phyloP scores from a whole-genome alignment of 805 yeast species.

The Saturnispora besseyi region DNA sequence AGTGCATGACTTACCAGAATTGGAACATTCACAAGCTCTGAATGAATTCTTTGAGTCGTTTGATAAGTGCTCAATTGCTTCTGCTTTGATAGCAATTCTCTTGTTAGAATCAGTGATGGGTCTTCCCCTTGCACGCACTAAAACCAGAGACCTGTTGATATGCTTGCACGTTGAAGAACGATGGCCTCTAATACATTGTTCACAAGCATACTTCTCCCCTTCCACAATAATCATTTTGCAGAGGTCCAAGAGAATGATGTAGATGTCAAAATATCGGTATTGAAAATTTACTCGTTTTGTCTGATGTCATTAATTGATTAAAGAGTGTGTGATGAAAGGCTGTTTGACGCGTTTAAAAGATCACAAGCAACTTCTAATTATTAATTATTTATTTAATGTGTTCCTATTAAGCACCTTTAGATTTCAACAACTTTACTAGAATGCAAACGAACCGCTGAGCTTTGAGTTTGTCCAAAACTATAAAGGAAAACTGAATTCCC shows the following conservation, averaged over 20 bases:
- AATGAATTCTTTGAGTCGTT: not conserved
- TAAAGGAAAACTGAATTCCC: too few relatives aligned
- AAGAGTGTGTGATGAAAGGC: too few relatives aligned
- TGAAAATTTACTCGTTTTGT: conserved; percentile 1
- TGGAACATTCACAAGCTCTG: conserved; percentile 1
- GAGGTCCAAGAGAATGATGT: not conserved
- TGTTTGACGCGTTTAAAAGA: too few relatives aligned
- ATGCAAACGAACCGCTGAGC: too few relatives aligned
- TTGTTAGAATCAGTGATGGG: conserved; percentile 56
- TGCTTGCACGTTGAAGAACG: conserved; percentile 83
- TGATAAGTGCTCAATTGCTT: conserved; percentile 15
- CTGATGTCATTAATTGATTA: too few relatives aligned
- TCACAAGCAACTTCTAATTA: too few relatives aligned
- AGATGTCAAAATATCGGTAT: not conserved
- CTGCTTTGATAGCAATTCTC: conserved; percentile 52
- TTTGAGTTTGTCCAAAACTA: too few relatives aligned
- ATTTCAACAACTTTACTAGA: too few relatives aligned
- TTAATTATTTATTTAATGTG: too few relatives aligned
- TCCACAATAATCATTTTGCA: conserved; percentile 62
- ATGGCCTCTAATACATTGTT: conserved; percentile 87
- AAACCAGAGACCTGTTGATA: conserved; percentile 66
- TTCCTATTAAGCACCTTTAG: too few relatives aligned
- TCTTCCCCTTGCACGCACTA: conserved; percentile 85
- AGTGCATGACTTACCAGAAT: not conserved
- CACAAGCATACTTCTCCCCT: conserved; percentile 74